Percentiles rank a stretch among this genome's conserved stretches.
These are phyloP conservation scores for Elaeis guineensis DNA, from an alignment of 176 grass and related monocot species.

Conservation along the genomic window DNA sequence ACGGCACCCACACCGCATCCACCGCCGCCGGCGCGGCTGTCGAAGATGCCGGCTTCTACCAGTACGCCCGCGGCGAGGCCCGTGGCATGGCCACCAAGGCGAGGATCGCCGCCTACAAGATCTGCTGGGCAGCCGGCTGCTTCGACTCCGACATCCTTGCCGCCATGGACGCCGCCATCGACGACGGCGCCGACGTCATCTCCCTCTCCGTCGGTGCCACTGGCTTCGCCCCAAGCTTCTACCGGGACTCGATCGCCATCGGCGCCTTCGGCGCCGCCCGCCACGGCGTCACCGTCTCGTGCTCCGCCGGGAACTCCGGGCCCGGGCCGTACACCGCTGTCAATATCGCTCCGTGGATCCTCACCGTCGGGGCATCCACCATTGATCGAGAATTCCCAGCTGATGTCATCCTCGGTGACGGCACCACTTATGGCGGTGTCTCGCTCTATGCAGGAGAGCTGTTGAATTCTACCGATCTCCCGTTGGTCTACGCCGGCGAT, in stretches of 20 bases:
- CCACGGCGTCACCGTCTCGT: conserved; percentile 67
- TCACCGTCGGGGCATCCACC: conserved; percentile 71
- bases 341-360: conserved; percentile 82
- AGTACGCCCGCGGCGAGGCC: conserved; percentile 53
- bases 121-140: conserved; percentile 71
- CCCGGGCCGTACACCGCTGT: conserved; percentile 44
- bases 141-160: conserved; percentile 83
- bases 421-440: conserved; percentile 34
- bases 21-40: conserved; percentile 47
- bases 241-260: conserved; percentile 55
- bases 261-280: conserved; percentile 52
- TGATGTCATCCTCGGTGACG: conserved; percentile 55
- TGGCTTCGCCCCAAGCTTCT: conserved; percentile 43
- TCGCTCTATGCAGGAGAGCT: conserved; percentile 57
- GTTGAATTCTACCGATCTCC: conserved; percentile 29
- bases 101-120: conserved; percentile 78
- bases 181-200: conserved; percentile 67
- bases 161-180: conserved; percentile 61
- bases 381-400: conserved; percentile 66
- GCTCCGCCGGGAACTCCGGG: conserved; percentile 69
- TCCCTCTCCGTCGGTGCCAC: conserved; percentile 57
- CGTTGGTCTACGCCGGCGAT: conserved; percentile 48
- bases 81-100: conserved; percentile 57
- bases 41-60: conserved; percentile 25
- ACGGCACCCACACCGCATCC: conserved; percentile 85